Evolutionary conservation across 257 asterid species (phyloP).

Genomic region (Striga asiatica): DNA sequence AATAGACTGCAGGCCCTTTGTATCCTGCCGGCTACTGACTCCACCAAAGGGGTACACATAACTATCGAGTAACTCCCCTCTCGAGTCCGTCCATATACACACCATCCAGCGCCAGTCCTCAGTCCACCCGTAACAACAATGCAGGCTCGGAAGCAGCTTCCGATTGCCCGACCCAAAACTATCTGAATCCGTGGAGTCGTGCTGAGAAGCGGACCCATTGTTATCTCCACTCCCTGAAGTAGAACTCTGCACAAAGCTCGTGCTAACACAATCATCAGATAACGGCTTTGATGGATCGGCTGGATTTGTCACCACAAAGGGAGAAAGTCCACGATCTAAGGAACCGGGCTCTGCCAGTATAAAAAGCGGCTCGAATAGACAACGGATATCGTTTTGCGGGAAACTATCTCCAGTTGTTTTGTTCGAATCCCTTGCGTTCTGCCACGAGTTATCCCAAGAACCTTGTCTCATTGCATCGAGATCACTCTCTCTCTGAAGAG

Average conservation of each 20-base stretch:
- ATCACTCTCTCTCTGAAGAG: constrained; percentile 81
- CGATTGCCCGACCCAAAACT: constrained; percentile 60
- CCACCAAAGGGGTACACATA: constrained; percentile 94
- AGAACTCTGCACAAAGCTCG: constrained; percentile 51
- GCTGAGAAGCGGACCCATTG: constrained; percentile 52
- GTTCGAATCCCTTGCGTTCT: constrained; percentile 55
- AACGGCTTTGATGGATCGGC: constrained; percentile 53
- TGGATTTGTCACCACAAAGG: no score
- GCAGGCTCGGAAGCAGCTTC: constrained; percentile 74
- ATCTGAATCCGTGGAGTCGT: constrained; percentile 60
- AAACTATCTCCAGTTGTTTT: constrained; percentile 58
- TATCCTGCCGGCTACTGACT: constrained; percentile 93
- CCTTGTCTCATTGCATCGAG: constrained; percentile 82
- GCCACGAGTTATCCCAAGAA: constrained; percentile 97
- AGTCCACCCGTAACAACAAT: constrained; percentile 99
- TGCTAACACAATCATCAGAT: constrained; percentile 71
- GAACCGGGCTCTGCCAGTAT: constrained; percentile 95
- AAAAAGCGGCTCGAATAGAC: constrained; percentile 90
- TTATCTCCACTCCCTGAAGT: no score
- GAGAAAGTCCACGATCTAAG: constrained; percentile 72
- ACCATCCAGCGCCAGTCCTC: constrained; percentile 99
- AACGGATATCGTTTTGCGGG: constrained; percentile 62
- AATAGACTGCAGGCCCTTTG: constrained; percentile 95
- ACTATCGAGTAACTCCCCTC: constrained; percentile 95
- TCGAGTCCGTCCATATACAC: constrained; percentile 93